Evolutionary conservation across 139 green algal species (phyloP), one percentile per base, ranked within the genome.

Genomic region (Bryopsis sp.): DNA sequence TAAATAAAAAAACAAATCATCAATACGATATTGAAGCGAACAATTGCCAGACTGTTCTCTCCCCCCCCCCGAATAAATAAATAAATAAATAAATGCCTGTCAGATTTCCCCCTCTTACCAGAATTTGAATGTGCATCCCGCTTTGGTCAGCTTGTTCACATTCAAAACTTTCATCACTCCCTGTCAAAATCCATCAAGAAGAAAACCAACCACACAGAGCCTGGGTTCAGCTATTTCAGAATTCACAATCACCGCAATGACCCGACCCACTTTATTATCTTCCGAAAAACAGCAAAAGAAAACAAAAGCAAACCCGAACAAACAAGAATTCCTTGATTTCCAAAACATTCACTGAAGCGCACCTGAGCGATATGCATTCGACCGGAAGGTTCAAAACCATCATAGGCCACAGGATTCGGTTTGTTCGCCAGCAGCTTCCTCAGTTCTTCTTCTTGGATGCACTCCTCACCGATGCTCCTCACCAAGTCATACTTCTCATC

Each of bases 141-240:
- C 84, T 76, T 90, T 88, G 22, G 94, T 98, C 0, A 98, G 85
- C 79, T 97, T 97, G 82, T 99, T 99, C 19, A 99, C 94, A 69
- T 99, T 99, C 35, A 99, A 82, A 28, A 86, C 89, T 79, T 99
- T 99, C 81, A 99, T 85, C 31, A 99, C 94, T 54, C 95, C 95
- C 83, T 96, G 82, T 58, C 74, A 22, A 61, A 2, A 58, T 47
- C 43, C 31, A 34, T 61, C 31, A 57, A 36, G 66, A 26, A 65
- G 50, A 1, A 34, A 15, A 26, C 31, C 37, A n/a, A n/a, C n/a
- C n/a, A n/a, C n/a, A n/a, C n/a, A n/a, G n/a, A n/a, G n/a, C n/a
- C n/a, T n/a, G n/a, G n/a, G n/a, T n/a, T n/a, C n/a, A n/a, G n/a
- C n/a, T n/a, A n/a, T n/a, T n/a, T n/a, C n/a, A n/a, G n/a, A n/a